phyloP scores from a whole-genome alignment of 768 basidiomycete species.

The Kwoniella dendrophila region DNA sequence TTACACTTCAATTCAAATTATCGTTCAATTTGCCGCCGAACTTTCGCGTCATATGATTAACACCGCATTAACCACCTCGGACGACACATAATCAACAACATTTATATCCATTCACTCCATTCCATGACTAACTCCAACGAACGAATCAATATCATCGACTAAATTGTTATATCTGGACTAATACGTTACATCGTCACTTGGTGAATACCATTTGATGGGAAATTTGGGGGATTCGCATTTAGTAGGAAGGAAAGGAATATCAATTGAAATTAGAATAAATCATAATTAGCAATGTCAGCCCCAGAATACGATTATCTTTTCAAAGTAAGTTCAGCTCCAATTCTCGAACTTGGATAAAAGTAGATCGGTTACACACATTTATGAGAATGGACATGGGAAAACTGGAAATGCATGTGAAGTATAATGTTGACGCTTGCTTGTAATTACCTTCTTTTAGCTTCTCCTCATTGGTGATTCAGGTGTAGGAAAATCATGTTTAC shows the following conservation, averaged over 20 bases:
- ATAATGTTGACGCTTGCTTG: neutral
- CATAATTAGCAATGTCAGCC: slow-evolving; percentile 41
- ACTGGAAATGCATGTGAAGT: no score
- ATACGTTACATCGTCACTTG: neutral
- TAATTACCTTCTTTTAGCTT: slow-evolving; percentile 62
- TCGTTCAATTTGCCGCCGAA: slow-evolving; percentile 2
- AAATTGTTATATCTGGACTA: neutral
- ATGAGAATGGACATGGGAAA: no score
- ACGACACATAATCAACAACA: no score
- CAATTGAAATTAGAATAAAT: neutral
- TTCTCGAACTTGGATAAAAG: neutral
- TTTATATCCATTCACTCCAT: neutral
- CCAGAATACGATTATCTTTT: slow-evolving; percentile 57
- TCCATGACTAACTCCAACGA: neutral
- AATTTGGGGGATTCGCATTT: neutral
- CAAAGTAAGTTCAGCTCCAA: slow-evolving; percentile 40
- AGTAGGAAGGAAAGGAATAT: slow-evolving; percentile 6
- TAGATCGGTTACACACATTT: no score
- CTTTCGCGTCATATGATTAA: slow-evolving; percentile 10
- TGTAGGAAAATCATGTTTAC: slow-evolving; percentile 84
- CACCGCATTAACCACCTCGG: no score
- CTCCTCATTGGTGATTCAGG: slow-evolving; percentile 96
- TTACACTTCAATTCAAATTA: no score
- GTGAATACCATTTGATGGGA: no score
- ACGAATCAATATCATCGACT: neutral